Conservation (phyloP, 1,139 yeast species). For the Yamadazyma mexicana region DNA sequence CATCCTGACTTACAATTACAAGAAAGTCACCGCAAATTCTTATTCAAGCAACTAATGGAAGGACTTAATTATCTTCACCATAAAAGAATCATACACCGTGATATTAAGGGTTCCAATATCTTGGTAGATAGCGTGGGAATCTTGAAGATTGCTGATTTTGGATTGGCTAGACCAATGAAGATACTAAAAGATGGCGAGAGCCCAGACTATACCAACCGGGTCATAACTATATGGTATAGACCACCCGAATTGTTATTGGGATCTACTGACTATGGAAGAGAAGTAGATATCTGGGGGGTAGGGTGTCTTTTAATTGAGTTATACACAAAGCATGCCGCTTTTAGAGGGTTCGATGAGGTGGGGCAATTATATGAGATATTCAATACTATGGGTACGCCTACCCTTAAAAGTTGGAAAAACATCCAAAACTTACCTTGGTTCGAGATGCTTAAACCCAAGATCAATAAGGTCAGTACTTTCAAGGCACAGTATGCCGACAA, state of each 20-base stretch:
- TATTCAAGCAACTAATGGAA: constrained; percentile 73
- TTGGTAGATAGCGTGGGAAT: constrained; percentile 70
- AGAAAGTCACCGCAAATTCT: constrained; percentile 70
- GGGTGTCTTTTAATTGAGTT: constrained; percentile 89
- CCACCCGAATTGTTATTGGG: constrained; percentile 94
- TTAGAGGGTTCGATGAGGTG: constrained; percentile 87
- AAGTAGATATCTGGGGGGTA: constrained; percentile 96
- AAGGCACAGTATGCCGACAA: constrained; percentile 43
- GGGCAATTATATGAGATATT: constrained; percentile 78
- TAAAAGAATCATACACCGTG: constrained; percentile 83
- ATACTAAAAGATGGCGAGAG: constrained; percentile 50
- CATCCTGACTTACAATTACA: constrained; percentile 68
- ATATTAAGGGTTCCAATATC: constrained; percentile 91
- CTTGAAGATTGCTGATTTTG: constrained; percentile 89
- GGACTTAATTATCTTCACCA: constrained; percentile 83
- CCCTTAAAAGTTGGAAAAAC: constrained; percentile 72
- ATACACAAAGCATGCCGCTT: constrained; percentile 71
- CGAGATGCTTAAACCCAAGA: constrained; percentile 71
- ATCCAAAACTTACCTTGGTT: constrained; percentile 86
- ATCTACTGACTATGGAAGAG: constrained; percentile 84
- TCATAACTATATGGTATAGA: constrained; percentile 94
- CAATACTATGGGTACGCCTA: constrained; percentile 86
- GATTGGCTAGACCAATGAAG: constrained; percentile 82
- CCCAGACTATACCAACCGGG: constrained; percentile 88
- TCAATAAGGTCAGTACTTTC: constrained; percentile 49